Conservation (phyloP, 495 filamentous ascomycete species). For the Pseudotulostoma volvatum region DNA sequence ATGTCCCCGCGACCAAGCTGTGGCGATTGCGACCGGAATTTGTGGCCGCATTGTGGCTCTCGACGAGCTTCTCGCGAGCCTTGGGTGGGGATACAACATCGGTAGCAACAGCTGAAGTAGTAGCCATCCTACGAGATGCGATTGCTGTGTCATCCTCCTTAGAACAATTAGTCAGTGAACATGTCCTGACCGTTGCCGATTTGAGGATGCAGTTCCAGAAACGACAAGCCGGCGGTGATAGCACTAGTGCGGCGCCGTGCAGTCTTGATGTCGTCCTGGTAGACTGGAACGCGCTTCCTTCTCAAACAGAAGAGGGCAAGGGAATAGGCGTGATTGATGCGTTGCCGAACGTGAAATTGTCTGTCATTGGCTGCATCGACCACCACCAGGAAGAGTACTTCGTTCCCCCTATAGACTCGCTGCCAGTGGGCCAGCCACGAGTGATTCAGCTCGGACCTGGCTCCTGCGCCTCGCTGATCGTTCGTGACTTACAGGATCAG, state of each 20-base stretch:
- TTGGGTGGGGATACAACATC: too few relatives aligned
- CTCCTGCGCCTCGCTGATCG: constrained; percentile 67
- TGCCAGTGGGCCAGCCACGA: constrained; percentile 25
- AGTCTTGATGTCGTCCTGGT: constrained; percentile 43
- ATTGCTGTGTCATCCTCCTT: constrained; percentile 14
- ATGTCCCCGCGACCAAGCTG: constrained; percentile 34
- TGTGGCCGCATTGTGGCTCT: constrained; percentile 24
- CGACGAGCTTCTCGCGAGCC: constrained; percentile 17
- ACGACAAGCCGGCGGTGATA: not conserved
- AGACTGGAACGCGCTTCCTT: constrained; percentile 71
- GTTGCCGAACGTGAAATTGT: constrained; percentile 20
- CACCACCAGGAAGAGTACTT: constrained; percentile 74
- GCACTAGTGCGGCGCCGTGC: too few relatives aligned
- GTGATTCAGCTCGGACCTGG: constrained; percentile 51
- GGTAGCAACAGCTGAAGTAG: not conserved
- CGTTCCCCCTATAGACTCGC: constrained; percentile 24
- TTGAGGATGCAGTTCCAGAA: constrained; percentile 10
- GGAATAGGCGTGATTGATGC: constrained; percentile 18
- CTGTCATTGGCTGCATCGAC: constrained; percentile 67
- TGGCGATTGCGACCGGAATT: constrained; percentile 64
- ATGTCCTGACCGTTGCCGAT: constrained; percentile 28
- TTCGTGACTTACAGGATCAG: constrained; percentile 37
- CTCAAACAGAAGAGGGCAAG: constrained; percentile 15
- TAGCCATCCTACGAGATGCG: not conserved
- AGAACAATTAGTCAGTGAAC: constrained; percentile 20